phyloP scores from a whole-genome alignment of 192 early-diverging fungal species.

The Podila clonocystis region DNA sequence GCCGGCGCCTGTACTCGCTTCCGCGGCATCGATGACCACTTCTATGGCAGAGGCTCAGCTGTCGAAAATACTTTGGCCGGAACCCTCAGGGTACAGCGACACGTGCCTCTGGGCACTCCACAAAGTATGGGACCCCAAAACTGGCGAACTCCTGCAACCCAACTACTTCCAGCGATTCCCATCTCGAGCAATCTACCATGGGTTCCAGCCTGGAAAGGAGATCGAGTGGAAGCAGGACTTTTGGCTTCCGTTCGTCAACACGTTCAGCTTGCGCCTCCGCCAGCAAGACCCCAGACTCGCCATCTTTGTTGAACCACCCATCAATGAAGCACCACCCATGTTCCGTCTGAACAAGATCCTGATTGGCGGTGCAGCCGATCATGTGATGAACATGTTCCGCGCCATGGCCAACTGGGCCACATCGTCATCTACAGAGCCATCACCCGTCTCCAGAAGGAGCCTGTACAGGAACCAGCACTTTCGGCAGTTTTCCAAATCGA shows the following conservation, averaged over 20 bases:
- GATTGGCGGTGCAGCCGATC: conserved; percentile 58
- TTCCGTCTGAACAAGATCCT: conserved; percentile 39
- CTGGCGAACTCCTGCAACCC: conserved; percentile 32
- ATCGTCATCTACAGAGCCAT: conserved; percentile 41
- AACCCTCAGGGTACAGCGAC: conserved; percentile 42
- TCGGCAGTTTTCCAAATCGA: not conserved
- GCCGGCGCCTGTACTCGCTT: not conserved
- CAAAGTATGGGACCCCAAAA: conserved; percentile 57
- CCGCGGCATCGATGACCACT: conserved; percentile 9
- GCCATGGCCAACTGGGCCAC: conserved; percentile 55
- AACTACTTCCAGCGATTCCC: conserved; percentile 61
- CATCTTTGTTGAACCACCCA: conserved; percentile 65
- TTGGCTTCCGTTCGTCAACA: conserved; percentile 59
- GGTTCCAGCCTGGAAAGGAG: conserved; percentile 36
- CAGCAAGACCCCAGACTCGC: conserved; percentile 48
- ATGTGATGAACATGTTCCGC: conserved; percentile 58
- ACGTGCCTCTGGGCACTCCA: conserved; percentile 64
- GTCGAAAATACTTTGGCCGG: conserved; percentile 52
- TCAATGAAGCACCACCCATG: conserved; percentile 56
- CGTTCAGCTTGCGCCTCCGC: conserved; percentile 52
- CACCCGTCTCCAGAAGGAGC: conserved; percentile 32
- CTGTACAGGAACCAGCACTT: conserved; percentile 46
- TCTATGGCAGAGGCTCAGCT: conserved; percentile 41
- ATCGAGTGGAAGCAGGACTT: conserved; percentile 50
- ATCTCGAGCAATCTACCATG: conserved; percentile 14